Evolutionary conservation across 2,329 filamentous ascomycete species (phyloP).

Genomic region (Microdochium trichocladiopsis): DNA sequence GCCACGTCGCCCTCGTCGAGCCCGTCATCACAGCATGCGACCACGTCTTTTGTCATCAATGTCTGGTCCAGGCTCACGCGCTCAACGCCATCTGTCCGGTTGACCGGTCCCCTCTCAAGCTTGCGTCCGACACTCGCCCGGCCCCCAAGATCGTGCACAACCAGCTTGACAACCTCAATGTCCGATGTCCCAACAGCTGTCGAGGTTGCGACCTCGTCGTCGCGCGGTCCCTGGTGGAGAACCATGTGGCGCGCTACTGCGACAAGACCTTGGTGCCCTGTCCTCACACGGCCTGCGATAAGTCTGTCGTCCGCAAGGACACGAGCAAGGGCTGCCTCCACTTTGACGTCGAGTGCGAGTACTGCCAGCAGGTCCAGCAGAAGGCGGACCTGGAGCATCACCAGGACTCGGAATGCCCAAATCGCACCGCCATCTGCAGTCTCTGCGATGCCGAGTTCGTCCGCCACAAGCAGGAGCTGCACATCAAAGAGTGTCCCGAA

Average conservation of each 20-base stretch:
- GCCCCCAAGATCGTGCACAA: slow-evolving; percentile 45
- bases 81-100: slow-evolving; percentile 45
- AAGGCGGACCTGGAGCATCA: slow-evolving; percentile 39
- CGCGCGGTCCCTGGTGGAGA: slow-evolving; percentile 45
- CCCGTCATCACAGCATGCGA: slow-evolving; percentile 57
- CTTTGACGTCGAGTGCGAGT: slow-evolving; percentile 39
- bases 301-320: slow-evolving; percentile 43
- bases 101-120: slow-evolving; percentile 39
- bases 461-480: slow-evolving; percentile 36
- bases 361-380: slow-evolving; percentile 43
- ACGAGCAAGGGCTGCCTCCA: slow-evolving; percentile 48
- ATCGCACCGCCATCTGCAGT: slow-evolving; percentile 39
- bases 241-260: slow-evolving; percentile 51
- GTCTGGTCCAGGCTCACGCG: slow-evolving; percentile 37
- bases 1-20: slow-evolving; percentile 52
- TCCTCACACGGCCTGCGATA: slow-evolving; percentile 42
- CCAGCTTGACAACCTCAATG: slow-evolving; percentile 52
- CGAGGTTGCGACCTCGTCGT: slow-evolving; percentile 43
- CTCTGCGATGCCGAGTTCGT: slow-evolving; percentile 38
- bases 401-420: slow-evolving; percentile 33
- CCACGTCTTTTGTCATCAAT: slow-evolving; percentile 58
- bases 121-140: slow-evolving; percentile 19
- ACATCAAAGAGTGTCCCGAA: slow-evolving; percentile 39
- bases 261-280: slow-evolving; percentile 49
- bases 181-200: slow-evolving; percentile 47